Evolutionary conservation across 225 moss, liverwort and hornwort genomes (phyloP).

Genomic region (Lunularia cruciata): DNA sequence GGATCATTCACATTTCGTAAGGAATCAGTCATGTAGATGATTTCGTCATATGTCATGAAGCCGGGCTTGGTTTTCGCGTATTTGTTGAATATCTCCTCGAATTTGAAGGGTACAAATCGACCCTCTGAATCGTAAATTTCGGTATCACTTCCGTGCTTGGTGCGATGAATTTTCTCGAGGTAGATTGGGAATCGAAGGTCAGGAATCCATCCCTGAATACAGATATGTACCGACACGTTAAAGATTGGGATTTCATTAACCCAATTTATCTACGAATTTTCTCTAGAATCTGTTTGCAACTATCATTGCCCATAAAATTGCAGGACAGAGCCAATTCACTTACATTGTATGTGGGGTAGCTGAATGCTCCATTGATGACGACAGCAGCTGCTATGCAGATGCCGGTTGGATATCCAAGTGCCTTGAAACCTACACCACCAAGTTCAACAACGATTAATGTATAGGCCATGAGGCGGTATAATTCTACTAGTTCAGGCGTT

Average conservation of each 20-base stretch:
- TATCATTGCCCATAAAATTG: too few relatives aligned
- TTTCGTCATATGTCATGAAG: slow-evolving; percentile 44
- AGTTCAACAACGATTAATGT: too few relatives aligned
- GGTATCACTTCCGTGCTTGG: slow-evolving; percentile 73
- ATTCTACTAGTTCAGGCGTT: too few relatives aligned
- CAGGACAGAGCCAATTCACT: background rate
- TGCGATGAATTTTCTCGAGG: slow-evolving; percentile 59
- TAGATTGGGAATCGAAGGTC: slow-evolving; percentile 59
- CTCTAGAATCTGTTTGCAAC: too few relatives aligned
- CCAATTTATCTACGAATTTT: too few relatives aligned
- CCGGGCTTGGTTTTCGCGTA: slow-evolving; percentile 47
- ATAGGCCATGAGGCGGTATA: too few relatives aligned
- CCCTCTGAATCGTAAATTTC: slow-evolving; percentile 72
- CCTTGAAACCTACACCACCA: slow-evolving; percentile 67
- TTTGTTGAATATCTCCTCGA: slow-evolving; percentile 68
- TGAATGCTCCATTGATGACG: slow-evolving; percentile 57
- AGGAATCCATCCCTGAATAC: slow-evolving; percentile 65
- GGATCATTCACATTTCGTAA: slow-evolving; percentile 51
- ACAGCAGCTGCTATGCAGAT: slow-evolving; percentile 39
- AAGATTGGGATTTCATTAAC: background rate
- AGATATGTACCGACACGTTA: background rate
- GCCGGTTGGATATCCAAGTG: slow-evolving; percentile 52
- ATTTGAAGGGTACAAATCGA: slow-evolving; percentile 73
- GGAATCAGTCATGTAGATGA: slow-evolving; percentile 46
- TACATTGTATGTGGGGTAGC: slow-evolving; percentile 64